phyloP scores from a whole-genome alignment of 2,329 filamentous ascomycete genomes.

The Aspergillus fijiensis region DNA sequence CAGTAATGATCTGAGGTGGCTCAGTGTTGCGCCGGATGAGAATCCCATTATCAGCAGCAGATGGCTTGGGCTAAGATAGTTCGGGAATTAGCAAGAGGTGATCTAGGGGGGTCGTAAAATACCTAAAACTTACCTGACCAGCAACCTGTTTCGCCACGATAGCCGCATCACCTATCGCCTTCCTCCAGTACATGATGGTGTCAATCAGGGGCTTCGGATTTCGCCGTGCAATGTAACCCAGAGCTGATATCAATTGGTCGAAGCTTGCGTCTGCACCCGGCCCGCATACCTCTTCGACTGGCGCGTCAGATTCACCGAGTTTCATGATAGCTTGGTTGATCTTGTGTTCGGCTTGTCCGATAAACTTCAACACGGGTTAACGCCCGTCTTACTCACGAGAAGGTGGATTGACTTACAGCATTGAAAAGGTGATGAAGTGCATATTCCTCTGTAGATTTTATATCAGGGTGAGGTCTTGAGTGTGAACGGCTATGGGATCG shows the following conservation, averaged over 20 bases:
- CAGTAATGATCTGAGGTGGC: slow-evolving; percentile 54
- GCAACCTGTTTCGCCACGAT: slow-evolving; percentile 58
- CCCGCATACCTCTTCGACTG: slow-evolving; percentile 87
- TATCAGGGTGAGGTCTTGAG: slow-evolving; percentile 68
- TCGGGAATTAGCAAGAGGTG: slow-evolving; percentile 4
- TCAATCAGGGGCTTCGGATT: slow-evolving; percentile 96
- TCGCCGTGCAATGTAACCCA: slow-evolving; percentile 90
- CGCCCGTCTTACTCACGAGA: slow-evolving; percentile 2
- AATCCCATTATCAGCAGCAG: slow-evolving; percentile 42
- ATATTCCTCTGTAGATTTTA: slow-evolving; percentile 96
- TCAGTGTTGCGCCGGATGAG: slow-evolving; percentile 74
- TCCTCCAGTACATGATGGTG: slow-evolving; percentile 97
- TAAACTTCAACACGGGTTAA: slow-evolving; percentile 62
- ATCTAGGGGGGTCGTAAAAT: background rate
- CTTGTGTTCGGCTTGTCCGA: slow-evolving; percentile 94
- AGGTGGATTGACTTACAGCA: slow-evolving; percentile 58
- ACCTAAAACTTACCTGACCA: slow-evolving; percentile 28
- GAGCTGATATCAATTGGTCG: slow-evolving; percentile 87
- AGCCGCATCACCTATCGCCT: slow-evolving; percentile 88
- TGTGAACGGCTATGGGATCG: slow-evolving; percentile 74
- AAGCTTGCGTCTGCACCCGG: slow-evolving; percentile 84
- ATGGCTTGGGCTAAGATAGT: slow-evolving; percentile 26
- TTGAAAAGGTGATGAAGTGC: slow-evolving; percentile 95
- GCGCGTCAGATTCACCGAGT: slow-evolving; percentile 75
- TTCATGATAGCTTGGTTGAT: slow-evolving; percentile 83